Base-by-base conservation (phyloP, 352 stramenopile genomes). In the Pelagophyceae sp. region DNA sequence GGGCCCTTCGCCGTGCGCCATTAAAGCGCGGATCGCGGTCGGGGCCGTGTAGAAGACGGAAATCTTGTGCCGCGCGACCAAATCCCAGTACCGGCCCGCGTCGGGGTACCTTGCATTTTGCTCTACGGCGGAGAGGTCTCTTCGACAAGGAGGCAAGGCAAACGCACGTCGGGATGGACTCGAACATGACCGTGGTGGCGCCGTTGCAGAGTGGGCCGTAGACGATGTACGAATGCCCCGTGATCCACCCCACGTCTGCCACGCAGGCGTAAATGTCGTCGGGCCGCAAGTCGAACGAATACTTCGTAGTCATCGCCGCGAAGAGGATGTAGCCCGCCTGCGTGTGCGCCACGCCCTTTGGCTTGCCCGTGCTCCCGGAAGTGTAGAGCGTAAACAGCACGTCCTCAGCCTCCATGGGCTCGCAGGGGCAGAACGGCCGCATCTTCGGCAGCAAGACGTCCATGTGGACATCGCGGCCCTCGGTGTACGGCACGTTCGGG, bases 311-410 rank as follows among this genome's bases (percentile, higher is more conserved):
- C 51, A 97, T 83, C 85, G 91, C 92, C 0, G 93, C 90, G 82
- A 95, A 98, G 20, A 98, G 80, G 35, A 97, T 79, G 83, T 99
- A 98, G 0, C 95, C 96, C 27, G 90, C 95, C 3, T 92, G 98
- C 5, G 92, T 96, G 80, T 98, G 95, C 0, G 95, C 88, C 27
- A 99, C 87, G 61, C 95, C 95, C 90, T 98, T 96, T 33, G 92
- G 94, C 76, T 92, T 90, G 50, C 95, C 95, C 0, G 95, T 98
- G 6, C 92, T 97, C 38, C 96, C 96, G 6, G 90, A 97, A 37
- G 96, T 99, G 85, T 99, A 99, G 61, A 99, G 84, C 79, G 98
- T 96, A 82, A 97, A 98, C 72, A 98, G 88, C 40, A 94, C 82
- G 81, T 98, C 95, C 82, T 99, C 94, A 5, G 91, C 89, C 84